Evolutionary conservation across 805 yeast genomes (phyloP), one percentile per base, ranked within the genome.

Genomic region (Saccharomycopsis guyanensis): DNA sequence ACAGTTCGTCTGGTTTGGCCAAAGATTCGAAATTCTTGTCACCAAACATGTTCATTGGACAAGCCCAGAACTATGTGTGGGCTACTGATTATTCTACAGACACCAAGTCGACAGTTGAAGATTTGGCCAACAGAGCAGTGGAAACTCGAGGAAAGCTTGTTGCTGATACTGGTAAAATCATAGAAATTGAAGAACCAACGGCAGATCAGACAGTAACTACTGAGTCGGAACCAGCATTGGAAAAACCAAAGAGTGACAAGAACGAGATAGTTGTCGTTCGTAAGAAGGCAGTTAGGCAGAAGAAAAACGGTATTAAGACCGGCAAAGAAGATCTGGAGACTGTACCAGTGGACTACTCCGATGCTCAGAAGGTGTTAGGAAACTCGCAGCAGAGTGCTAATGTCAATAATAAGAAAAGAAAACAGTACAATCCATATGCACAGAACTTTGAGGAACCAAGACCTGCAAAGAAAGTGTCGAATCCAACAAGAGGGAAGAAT

Each of bases 381-480:
- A 45, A 40, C 40, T 44, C 49, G 13, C 36, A 33, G 12, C 34
- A 27, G 4, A 52, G 53, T 51, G 54, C 35, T 24, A 53, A 53
- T 42, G 59, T 52, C 36, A 51, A 54, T 15, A 57, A 54, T 3
- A 62, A 60, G 40, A 71, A 71, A 57, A 70, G 72, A 55, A 62
- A 66, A 45, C 57, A 71, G 6, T 82, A 76, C 52, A 82, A 82
- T 61, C 87, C 88, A 3, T 82, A 78, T 53, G 59, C 70, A 16
- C 68, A 66, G 38, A 66, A 63, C 4, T 62, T 68, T 23, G 70
- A 69, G 15, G 83, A 79, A 1, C 82, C 82, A 6, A 64, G 63
- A 53, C 70, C 73, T n/a, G 72, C 74, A 5, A 78, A 47, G 27
- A 47, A 47, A 32, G 20, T 33, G 18, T 23, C 31, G 8, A 42